Conservation (phyloP, 192 early-diverging fungal genomes). For the Mortierella claussenii region DNA sequence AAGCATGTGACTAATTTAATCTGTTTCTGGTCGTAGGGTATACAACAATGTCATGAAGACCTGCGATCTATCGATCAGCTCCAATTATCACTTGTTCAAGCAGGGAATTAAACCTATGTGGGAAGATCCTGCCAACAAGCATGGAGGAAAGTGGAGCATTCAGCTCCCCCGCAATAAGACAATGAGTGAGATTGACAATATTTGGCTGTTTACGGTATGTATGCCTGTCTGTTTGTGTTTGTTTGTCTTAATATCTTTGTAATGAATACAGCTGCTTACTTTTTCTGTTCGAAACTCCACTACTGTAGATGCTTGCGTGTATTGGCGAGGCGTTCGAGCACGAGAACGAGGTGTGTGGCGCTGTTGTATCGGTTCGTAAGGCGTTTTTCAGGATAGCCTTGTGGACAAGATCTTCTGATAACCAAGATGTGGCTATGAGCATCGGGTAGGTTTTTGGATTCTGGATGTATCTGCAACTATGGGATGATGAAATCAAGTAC, state of each 20-base stretch:
- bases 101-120: constrained; percentile 92
- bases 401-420: constrained; percentile 79
- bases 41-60: constrained; percentile 90
- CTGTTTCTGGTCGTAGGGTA: constrained; percentile 62
- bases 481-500: background rate
- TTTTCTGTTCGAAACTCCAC: too few relatives aligned
- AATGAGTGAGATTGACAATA: constrained; percentile 80
- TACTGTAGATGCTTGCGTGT: constrained; percentile 84
- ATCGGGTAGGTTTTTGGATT: constrained; percentile 62
- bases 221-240: background rate
- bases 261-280: too few relatives aligned
- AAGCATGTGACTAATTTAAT: too few relatives aligned
- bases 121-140: constrained; percentile 91
- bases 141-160: constrained; percentile 94
- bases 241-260: background rate
- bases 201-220: constrained; percentile 86
- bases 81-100: constrained; percentile 97
- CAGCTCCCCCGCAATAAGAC: constrained; percentile 76
- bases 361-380: constrained; percentile 90
- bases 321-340: constrained; percentile 90
- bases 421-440: constrained; percentile 57
- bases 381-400: constrained; percentile 85
- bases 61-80: constrained; percentile 74
- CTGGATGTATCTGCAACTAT: background rate
- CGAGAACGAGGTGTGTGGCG: constrained; percentile 89